Conservation (phyloP, 768 basidiomycete species). For the Russula sp. region DNA sequence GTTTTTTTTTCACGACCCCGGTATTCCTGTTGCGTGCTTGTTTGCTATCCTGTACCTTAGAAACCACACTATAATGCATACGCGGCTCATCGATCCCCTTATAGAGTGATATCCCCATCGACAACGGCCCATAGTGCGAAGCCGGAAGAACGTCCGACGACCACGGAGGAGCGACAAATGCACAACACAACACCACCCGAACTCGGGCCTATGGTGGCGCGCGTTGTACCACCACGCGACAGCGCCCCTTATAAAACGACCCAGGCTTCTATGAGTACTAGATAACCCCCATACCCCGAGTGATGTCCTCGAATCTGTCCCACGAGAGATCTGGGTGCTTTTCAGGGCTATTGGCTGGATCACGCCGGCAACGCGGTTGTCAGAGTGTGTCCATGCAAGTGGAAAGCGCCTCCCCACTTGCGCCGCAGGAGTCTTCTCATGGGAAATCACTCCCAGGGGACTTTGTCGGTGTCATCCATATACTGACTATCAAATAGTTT, state of each 20-base stretch:
- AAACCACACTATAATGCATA: slow-evolving; percentile 11
- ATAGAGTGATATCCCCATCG: slow-evolving; percentile 18
- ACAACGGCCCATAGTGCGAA: slow-evolving; percentile 12
- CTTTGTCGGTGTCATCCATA: slow-evolving; percentile 9
- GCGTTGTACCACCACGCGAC: slow-evolving; percentile 24
- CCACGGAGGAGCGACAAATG: slow-evolving; percentile 28
- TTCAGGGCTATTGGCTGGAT: slow-evolving; percentile 27
- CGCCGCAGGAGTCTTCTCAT: slow-evolving; percentile 14
- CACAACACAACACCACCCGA: slow-evolving; percentile 5
- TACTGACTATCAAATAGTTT: background rate
- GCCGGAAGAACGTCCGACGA: slow-evolving; percentile 29
- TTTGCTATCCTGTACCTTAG: slow-evolving; percentile 15
- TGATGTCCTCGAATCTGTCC: slow-evolving; percentile 16
- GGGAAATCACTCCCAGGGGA: slow-evolving; percentile 15
- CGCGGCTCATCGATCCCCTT: slow-evolving; percentile 15
- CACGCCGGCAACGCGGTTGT: slow-evolving; percentile 20
- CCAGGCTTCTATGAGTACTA: background rate
- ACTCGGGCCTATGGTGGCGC: slow-evolving; percentile 16
- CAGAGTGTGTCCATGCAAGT: slow-evolving; percentile 5
- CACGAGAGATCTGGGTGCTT: slow-evolving; percentile 25
- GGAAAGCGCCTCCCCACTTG: slow-evolving; percentile 13
- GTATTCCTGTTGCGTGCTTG: slow-evolving; percentile 11
- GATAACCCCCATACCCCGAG: slow-evolving; percentile 1
- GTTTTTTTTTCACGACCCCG: slow-evolving; percentile 12
- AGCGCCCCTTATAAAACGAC: slow-evolving; percentile 16